Base-by-base conservation (phyloP, 352 stramenopile genomes). In the Phytophthora pisi region DNA sequence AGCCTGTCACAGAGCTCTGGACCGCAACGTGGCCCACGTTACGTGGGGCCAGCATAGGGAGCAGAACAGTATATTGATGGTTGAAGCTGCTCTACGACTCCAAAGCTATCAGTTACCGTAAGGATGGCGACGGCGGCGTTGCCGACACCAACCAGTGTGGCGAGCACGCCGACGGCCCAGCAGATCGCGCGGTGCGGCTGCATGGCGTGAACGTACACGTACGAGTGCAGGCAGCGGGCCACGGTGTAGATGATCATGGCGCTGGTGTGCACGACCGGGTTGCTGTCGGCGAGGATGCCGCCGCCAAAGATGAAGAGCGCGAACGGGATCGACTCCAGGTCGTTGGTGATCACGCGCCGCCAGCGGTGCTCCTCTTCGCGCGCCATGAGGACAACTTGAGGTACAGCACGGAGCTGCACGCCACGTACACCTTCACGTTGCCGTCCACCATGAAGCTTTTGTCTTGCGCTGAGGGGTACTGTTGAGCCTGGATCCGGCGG, bases 321-420 rank as follows among this genome's bases (percentile, higher is more conserved):
- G 31, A 90, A 73, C 10, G 81, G 81, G 16, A 90, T 78, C 15
- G 77, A 79, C 58, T 90, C 81, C 5, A 90, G 64, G 42, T 90
- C 81, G 69, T 90, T 90, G 52, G 59, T 45, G 26, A 90, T 60
- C 50, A 90, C 75, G 40, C 79, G 75, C 23, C 75, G 66, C 81
- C 81, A 90, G 49, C 78, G 78, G 40, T 82, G 55, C 45, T 81
- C 74, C 6, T 56, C 43, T 28, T 72, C 68, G 46, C 68, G 70
- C 4, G 79, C 75, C 54, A 79, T 72, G 6, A 72, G 61, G n/a
- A 78, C 46, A 88, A 91, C 75, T 93, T 93, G 68, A 81, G n/a
- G 69, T 86, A 93, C 46, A 93, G 81, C 54, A 90, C 56, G 4
- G 72, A 69, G 13, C 58, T 70, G 72, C 81, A 92, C 18, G 83